A percentile compares a stretch with the other conserved stretches of the same genome.
phyloP scores from a whole-genome alignment of 2,329 filamentous ascomycete species.

The Epichloe aotearoae region DNA sequence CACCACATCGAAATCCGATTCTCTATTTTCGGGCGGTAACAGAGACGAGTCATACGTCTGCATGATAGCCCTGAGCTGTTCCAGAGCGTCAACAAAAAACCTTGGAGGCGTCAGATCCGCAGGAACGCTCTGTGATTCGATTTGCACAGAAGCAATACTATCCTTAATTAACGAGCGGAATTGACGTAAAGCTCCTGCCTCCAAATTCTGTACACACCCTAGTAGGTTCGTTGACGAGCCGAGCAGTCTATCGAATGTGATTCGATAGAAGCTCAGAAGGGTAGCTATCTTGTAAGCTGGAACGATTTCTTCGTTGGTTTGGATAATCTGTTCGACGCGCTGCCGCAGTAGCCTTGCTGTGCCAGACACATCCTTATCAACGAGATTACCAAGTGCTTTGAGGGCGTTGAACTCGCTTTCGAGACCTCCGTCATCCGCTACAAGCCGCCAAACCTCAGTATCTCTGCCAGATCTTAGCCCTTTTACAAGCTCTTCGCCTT shows the following conservation, averaged over 20 bases:
- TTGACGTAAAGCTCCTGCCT: constrained; percentile 65
- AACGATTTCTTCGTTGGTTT: constrained; percentile 81
- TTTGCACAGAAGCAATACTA: constrained; percentile 61
- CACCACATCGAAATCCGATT: constrained; percentile 61
- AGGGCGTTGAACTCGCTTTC: constrained; percentile 59
- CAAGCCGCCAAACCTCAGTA: constrained; percentile 70
- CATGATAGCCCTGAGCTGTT: constrained; percentile 66
- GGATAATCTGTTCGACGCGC: constrained; percentile 80
- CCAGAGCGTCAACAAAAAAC: constrained; percentile 68
- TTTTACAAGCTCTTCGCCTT: constrained; percentile 73
- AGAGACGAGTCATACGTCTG: constrained; percentile 78
- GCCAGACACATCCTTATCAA: constrained; percentile 72
- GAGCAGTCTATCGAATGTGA: constrained; percentile 71
- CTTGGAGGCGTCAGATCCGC: constrained; percentile 64
- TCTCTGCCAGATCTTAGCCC: constrained; percentile 68
- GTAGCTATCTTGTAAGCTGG: constrained; percentile 84
- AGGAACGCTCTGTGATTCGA: constrained; percentile 55
- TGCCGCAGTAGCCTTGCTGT: constrained; percentile 78
- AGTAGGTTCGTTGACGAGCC: constrained; percentile 56
- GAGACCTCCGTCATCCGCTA: constrained; percentile 43
- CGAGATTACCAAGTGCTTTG: constrained; percentile 70
- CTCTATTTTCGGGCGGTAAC: constrained; percentile 41
- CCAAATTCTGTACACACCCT: constrained; percentile 53
- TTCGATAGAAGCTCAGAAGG: constrained; percentile 75
- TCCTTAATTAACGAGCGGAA: constrained; percentile 75